These are phyloP conservation scores for Trypanosomatidae sp. DNA, from an alignment of 208 protist genomes.

Conservation along the genomic window DNA sequence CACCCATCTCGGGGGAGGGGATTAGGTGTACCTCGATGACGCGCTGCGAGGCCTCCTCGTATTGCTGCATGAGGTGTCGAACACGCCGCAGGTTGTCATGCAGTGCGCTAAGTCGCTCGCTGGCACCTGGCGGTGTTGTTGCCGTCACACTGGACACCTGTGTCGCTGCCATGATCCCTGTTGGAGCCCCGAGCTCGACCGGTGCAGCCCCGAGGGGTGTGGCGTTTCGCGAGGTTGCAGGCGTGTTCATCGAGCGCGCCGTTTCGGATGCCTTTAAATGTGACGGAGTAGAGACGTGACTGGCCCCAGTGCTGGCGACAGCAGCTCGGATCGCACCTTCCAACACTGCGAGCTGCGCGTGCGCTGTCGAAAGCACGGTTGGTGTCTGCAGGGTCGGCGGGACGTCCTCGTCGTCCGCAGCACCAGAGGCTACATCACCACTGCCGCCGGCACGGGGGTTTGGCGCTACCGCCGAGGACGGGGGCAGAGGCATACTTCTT, in stretches of 20 bases:
- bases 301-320: not conserved
- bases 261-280: not conserved
- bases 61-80: slow-evolving; percentile 32
- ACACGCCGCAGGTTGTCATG: slow-evolving; percentile 23
- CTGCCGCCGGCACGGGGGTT: not conserved
- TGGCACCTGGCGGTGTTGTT: slow-evolving; percentile 4
- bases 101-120: slow-evolving; percentile 18
- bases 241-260: not conserved
- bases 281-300: not conserved
- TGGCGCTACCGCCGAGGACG: not conserved
- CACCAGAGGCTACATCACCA: not conserved
- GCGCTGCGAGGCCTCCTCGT: slow-evolving; percentile 29
- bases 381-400: not conserved
- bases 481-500: not conserved
- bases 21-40: slow-evolving; percentile 23
- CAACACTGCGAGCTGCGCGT: slow-evolving; percentile 23
- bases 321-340: slow-evolving; percentile 20
- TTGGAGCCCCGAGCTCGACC: not conserved
- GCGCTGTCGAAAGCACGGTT: slow-evolving; percentile 11
- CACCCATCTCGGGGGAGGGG: slow-evolving; percentile 9
- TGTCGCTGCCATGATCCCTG: not conserved
- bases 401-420: not conserved
- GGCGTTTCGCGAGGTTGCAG: not conserved
- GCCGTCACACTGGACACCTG: not conserved
- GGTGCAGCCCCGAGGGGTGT: not conserved